Percentiles rank a stretch among this genome's conserved stretches.
phyloP scores from a whole-genome alignment of 176 grass and related monocot species.

The Carex kokanica region DNA sequence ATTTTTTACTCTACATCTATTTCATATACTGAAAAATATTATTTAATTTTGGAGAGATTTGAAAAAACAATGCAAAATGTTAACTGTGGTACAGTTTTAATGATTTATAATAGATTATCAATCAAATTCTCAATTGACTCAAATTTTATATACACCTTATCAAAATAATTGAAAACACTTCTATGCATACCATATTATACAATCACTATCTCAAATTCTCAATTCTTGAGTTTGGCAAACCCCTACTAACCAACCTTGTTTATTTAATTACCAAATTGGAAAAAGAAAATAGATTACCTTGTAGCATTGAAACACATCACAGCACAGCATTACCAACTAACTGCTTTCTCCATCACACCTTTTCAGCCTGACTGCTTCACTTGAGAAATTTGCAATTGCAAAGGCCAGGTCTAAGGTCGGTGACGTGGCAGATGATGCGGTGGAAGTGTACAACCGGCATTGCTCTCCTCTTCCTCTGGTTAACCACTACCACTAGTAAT shows the following conservation, averaged over 20 bases:
- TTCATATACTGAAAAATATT: too few relatives aligned
- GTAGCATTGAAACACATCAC: background rate
- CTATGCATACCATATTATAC: too few relatives aligned
- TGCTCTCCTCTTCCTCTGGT: conserved; percentile 43
- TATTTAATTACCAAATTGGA: background rate
- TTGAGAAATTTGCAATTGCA: background rate
- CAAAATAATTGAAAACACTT: too few relatives aligned
- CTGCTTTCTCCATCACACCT: background rate
- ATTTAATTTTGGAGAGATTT: too few relatives aligned
- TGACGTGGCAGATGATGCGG: conserved; percentile 35
- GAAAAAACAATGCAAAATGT: too few relatives aligned
- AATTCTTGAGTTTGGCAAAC: too few relatives aligned
- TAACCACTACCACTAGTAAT: conserved; percentile 51
- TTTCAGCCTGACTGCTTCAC: background rate
- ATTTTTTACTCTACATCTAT: too few relatives aligned
- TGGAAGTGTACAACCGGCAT: conserved; percentile 22
- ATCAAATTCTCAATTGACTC: background rate
- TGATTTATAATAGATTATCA: too few relatives aligned
- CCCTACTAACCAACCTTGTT: background rate
- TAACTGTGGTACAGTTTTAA: too few relatives aligned
- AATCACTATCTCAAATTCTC: too few relatives aligned
- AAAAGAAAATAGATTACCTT: background rate
- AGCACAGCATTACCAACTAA: background rate
- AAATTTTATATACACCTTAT: too few relatives aligned
- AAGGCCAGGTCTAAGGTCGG: background rate